phyloP scores from a whole-genome alignment of 139 green algal genomes.

The Ostreobium quekettii region DNA sequence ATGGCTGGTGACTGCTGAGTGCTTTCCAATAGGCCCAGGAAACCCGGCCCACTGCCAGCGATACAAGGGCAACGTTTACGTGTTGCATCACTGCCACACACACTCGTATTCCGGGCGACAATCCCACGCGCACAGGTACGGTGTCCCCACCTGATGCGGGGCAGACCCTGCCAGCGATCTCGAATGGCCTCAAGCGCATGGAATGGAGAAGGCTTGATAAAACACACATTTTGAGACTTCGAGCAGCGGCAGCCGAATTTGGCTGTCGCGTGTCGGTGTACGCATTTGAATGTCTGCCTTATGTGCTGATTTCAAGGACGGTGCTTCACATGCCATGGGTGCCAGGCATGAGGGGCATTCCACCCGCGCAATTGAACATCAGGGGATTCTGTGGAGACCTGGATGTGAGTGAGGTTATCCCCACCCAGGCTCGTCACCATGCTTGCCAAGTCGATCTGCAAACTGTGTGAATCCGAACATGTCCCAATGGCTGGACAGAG shows the following conservation, averaged over 20 bases:
- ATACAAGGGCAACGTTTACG: not conserved
- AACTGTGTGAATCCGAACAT: not conserved
- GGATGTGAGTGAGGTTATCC: not conserved
- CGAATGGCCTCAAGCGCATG: no score
- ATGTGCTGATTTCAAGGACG: not conserved
- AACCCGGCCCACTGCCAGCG: no score
- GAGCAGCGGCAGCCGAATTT: no score
- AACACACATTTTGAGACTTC: not conserved
- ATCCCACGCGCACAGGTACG: not conserved
- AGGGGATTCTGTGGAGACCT: constrained; percentile 1
- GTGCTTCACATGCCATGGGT: not conserved
- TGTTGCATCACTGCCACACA: not conserved
- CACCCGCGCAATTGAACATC: not conserved
- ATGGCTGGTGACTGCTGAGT: no score
- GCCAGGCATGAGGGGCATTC: not conserved
- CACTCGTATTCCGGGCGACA: not conserved
- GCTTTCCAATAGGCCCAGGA: no score
- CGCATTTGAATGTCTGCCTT: no score
- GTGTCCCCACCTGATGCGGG: no score
- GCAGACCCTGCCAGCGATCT: no score
- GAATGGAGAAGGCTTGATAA: no score
- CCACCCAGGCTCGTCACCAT: not conserved
- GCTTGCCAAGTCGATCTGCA: not conserved
- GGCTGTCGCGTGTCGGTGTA: no score
- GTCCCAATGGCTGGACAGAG: no score